Evolutionary conservation across 345 rosid species (phyloP), one percentile per base, ranked within the genome.

Genomic region (Moricandia arvensis): DNA sequence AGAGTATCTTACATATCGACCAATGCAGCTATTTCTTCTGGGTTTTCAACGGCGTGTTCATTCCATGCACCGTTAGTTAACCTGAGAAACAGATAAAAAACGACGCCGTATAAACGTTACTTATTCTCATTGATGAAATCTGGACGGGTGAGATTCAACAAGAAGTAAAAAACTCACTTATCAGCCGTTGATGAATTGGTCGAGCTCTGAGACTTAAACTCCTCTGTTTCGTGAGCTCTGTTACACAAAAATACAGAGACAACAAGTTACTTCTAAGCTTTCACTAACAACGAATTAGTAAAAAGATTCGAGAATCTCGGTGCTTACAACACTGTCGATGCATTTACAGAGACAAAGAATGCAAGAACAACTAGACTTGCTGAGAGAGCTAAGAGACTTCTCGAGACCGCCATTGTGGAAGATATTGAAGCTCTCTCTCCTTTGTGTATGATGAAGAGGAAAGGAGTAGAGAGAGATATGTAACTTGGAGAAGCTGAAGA

Each of bases 11-110:
- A 49, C 57, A 49, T 49, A 49, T 49, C 57, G 57, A 49, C 96
- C 89, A 84, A 75, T 4, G 92, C 81, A 69, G 88, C 93, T 17
- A 91, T 70, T 63, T 80, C 87, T 54, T 87, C 96, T 38, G 96
- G 97, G 83, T 89, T 76, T 21, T 88, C 86, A 17, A 86, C 84
- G 0, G 91, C 87, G 69, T 91, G 91, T 77, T 83, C 83, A 13
- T 75, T 79, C 96, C 89, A 77, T 37, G 72, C 76, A 51, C 76
- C 82, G 41, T 80, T 79, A 10, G 69, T 11, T 49, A 66, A 49
- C 1, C 57, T 49, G 57, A 49, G 63, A 59, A 30, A 38, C 66
- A 63, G 8, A 55, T 29, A 2, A 69, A 10, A n/a, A 41, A 66
- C 34, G 75, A 51, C 27, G 29, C 10, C 57, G 27, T 76, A 12